Evolutionary conservation across 768 basidiomycete species (phyloP), one percentile per base, ranked within the genome.

Genomic region (Suillus bovinus): DNA sequence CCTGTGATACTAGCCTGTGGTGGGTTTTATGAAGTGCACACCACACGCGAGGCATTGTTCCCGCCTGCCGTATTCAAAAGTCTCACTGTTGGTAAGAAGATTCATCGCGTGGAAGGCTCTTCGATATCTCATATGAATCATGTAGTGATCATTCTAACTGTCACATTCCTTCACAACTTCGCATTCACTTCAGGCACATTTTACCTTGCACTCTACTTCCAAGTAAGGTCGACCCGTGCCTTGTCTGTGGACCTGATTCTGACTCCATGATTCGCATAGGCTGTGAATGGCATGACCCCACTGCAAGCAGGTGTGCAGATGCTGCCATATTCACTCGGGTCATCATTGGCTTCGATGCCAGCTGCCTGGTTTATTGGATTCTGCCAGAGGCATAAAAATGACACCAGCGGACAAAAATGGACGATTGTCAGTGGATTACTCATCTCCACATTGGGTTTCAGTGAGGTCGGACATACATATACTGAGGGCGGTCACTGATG

Each of bases 181-280:
- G 86, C 86, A 17, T 94, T 93, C 74, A 93, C 85, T 65, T 84
- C 92, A 36, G 92, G 90, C 55, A 94, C 92, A 6, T 94, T 90
- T 76, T 94, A 92, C 76, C 84, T 94, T 52, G 90, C 91, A 0
- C 74, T 94, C 27, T 94, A 86, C 73, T 93, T 84, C 74, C 92
- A 94, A 82, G 92, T 90, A 65, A 41, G 78, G 34, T 58, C 39
- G 53, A 59, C 46, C 11, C 56, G 47, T 54, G 60, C 53, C 36
- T 36, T 60, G 34, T 58, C n/a, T 20, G 55, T 60, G 17, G 36
- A 29, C 27, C 56, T 64, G 39, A 62, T 52, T 33, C 56, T 63
- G 50, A 62, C 50, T 20, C 38, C 64, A 39, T 62, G 27, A 42
- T 58, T 24, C 20, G 14, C 46, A 58, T 67, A 93, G 91, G 86